Conservation (phyloP, 1,284 basidiomycete genomes). For the Neotropicomus parvogracilis region DNA sequence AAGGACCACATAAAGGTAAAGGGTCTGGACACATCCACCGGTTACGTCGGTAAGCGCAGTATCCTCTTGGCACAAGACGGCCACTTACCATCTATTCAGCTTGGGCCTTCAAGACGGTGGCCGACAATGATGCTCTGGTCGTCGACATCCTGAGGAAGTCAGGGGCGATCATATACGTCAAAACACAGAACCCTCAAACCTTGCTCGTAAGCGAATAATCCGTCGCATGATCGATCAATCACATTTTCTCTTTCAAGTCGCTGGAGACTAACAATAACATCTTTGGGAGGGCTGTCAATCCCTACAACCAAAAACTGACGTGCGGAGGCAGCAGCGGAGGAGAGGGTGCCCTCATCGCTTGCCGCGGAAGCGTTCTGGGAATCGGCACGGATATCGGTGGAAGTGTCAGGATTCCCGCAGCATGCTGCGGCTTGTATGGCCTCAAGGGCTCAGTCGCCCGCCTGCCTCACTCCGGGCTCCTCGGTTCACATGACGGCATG, state of each 20-base stretch:
- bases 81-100: conserved; percentile 16
- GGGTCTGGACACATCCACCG: conserved; percentile 46
- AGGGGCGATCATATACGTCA: conserved; percentile 56
- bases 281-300: conserved; percentile 52
- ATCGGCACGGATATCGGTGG: conserved; percentile 59
- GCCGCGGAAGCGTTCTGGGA: conserved; percentile 54
- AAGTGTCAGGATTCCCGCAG: conserved; percentile 38
- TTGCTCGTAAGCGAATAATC: conserved; percentile 35
- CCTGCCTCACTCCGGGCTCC: conserved; percentile 48
- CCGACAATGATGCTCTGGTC: conserved; percentile 43
- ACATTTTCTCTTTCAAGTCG: conserved; percentile 34
- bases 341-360: conserved; percentile 57
- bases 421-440: conserved; percentile 51
- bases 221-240: conserved; percentile 3
- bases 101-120: conserved; percentile 45
- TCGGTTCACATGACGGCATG: conserved; percentile 53
- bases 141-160: conserved; percentile 47
- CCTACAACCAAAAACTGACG: conserved; percentile 51
- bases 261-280: conserved; percentile 51
- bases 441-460: conserved; percentile 51
- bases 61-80: not conserved
- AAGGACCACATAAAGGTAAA: conserved; percentile 54
- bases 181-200: conserved; percentile 56
- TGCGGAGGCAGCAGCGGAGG: conserved; percentile 62
- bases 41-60: conserved; percentile 39